Evolutionary conservation across 2,329 filamentous ascomycete species (phyloP), one percentile per base, ranked within the genome.

Genomic region (Cercospora nicotianae): DNA sequence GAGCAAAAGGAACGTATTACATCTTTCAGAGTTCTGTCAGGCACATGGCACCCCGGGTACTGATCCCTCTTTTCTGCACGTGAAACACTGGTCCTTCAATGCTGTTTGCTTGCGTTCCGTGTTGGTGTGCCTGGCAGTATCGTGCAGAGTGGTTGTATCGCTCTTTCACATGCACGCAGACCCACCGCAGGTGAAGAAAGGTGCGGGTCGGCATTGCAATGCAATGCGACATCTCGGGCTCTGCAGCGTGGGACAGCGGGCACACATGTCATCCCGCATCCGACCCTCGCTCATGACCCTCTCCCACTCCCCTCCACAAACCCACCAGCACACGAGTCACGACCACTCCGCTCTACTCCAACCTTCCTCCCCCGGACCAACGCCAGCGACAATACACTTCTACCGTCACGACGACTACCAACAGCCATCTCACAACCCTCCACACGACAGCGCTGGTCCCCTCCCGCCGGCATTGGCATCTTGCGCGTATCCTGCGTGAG

Each of bases 1-100:
- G 30, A 60, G 16, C 36, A 42, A 42, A 42, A 60, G 58, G 20
- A 60, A 39, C 28, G 58, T 31, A 31, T 42, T 42, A 42, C 36
- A 16, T 42, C 55, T 20, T 36, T 61, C 59, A 36, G 59, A 42
- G 16, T 42, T 61, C 59, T 45, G 31, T 28, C 59, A 36, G 59
- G 31, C 31, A 61, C 59, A 42, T 39, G 59, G 31, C n/a, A 61
- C 5, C 20, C 58, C n/a, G 26, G 18, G 5, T 16, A 61, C 58
- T 23, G 30, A 23, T 23, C 18, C 33, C n/a, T 33, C 18, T 26
- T 61, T 18, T 12, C 20, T 28, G 8, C 59, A 61, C 59, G 59
- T 61, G 59, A 18, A 26, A 36, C 45, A 2, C 26, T 31, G 20
- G 2, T 28, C 30, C 28, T 7, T 55, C 51, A 23, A 20, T 20